Percentiles rank a stretch among this genome's conserved stretches.
phyloP scores from a whole-genome alignment of 2,329 filamentous ascomycete species.

The Penicillium sp. region DNA sequence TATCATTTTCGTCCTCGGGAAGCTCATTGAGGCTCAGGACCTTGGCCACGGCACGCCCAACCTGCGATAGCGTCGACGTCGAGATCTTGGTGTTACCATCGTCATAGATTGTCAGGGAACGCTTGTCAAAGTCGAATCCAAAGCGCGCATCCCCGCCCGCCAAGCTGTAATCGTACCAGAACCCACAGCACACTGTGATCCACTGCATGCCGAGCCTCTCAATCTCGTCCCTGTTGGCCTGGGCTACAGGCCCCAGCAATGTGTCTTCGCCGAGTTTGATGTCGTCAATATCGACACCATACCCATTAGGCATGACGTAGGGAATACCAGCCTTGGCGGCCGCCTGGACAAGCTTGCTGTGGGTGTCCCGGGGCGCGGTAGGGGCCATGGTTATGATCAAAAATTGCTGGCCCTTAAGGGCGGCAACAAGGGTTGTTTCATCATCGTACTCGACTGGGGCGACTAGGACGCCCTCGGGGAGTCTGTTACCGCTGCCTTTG shows the following conservation, averaged over 20 bases:
- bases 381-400: slow-evolving; percentile 56
- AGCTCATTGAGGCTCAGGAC: slow-evolving; percentile 49
- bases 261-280: slow-evolving; percentile 36
- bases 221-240: slow-evolving; percentile 25
- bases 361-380: slow-evolving; percentile 46
- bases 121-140: too few relatives aligned
- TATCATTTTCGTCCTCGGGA: slow-evolving; percentile 42
- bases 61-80: slow-evolving; percentile 60
- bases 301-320: slow-evolving; percentile 57
- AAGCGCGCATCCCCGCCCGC: too few relatives aligned
- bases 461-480: slow-evolving; percentile 49
- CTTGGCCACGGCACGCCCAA: slow-evolving; percentile 53
- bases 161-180: too few relatives aligned
- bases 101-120: too few relatives aligned
- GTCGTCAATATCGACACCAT: slow-evolving; percentile 33
- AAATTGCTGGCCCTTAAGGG: slow-evolving; percentile 56
- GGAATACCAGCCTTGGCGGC: slow-evolving; percentile 56
- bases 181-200: too few relatives aligned
- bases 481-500: slow-evolving; percentile 38
- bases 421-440: slow-evolving; percentile 47
- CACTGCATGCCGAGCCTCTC: too few relatives aligned
- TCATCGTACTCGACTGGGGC: slow-evolving; percentile 52
- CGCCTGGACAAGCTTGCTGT: slow-evolving; percentile 54
- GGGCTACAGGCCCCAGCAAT: slow-evolving; percentile 32
- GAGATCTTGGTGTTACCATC: slow-evolving; percentile 44